A percentile compares a stretch with the other conserved stretches of the same genome.
These are phyloP conservation scores for Venturiaceae sp. DNA, from an alignment of 2,329 filamentous ascomycete genomes.

Conservation along the genomic window DNA sequence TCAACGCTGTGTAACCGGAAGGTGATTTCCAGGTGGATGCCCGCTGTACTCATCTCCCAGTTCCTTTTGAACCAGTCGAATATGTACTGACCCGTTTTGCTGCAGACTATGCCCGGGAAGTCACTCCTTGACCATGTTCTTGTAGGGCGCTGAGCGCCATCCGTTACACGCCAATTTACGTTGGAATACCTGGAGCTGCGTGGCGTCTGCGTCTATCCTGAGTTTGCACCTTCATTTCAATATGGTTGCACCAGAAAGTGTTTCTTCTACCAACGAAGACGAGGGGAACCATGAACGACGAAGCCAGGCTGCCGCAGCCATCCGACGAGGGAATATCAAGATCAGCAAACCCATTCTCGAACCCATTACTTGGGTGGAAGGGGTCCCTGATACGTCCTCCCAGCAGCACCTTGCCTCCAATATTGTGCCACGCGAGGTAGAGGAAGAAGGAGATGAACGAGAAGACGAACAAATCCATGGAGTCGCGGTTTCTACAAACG, in stretches of 20 bases:
- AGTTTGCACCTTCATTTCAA: background rate
- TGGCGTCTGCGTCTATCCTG: conserved; percentile 4
- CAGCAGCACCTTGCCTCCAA: background rate
- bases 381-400: conserved; percentile 1
- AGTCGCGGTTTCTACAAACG: conserved; percentile 1
- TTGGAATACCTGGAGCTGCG: background rate
- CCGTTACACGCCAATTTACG: background rate
- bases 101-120: background rate
- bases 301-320: conserved; percentile 3
- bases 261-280: background rate
- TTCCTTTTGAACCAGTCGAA: background rate
- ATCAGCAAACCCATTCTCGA: conserved; percentile 9
- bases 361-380: conserved; percentile 9
- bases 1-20: background rate
- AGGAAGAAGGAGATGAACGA: background rate
- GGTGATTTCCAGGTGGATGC: background rate
- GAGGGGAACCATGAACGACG: background rate
- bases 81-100: background rate
- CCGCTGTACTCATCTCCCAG: background rate
- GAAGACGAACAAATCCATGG: background rate
- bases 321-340: conserved; percentile 9
- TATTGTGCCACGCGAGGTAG: background rate
- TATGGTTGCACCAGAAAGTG: conserved; percentile 2
- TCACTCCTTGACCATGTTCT: background rate
- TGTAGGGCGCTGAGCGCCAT: background rate